Percentiles rank a stretch among this genome's conserved stretches.
phyloP scores from a whole-genome alignment of 2,329 filamentous ascomycete genomes.

The Waltergamsia citrina region DNA sequence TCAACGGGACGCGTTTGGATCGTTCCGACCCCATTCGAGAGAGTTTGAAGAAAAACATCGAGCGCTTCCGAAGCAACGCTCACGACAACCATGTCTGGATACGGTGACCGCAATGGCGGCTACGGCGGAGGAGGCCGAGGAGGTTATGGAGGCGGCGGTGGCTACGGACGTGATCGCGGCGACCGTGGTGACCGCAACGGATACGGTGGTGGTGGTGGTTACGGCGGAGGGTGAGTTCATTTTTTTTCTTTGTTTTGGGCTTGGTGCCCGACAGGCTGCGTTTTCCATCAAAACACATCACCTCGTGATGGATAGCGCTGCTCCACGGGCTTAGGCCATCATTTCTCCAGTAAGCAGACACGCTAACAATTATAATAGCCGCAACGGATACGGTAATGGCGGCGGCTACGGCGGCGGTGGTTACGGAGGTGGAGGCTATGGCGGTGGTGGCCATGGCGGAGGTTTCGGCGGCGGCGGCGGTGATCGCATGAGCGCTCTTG shows the following conservation, averaged over 20 bases:
- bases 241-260: conserved; percentile 6
- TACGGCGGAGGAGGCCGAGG: conserved; percentile 18
- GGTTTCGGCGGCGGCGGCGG: conserved; percentile 57
- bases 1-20: too few species aligned
- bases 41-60: not conserved
- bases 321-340: not conserved
- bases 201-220: conserved; percentile 22
- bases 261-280: conserved; percentile 1
- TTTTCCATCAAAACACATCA: not conserved
- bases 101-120: conserved; percentile 24
- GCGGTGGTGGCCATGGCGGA: conserved; percentile 24
- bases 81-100: conserved; percentile 32
- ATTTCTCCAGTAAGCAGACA: conserved; percentile 5
- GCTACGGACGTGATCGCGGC: conserved; percentile 30
- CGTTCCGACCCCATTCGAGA: too few species aligned
- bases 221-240: conserved; percentile 27
- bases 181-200: conserved; percentile 37
- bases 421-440: conserved; percentile 27
- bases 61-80: conserved; percentile 13
- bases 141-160: conserved; percentile 18
- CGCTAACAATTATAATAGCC: conserved; percentile 32
- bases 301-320: not conserved
- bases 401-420: conserved; percentile 20
- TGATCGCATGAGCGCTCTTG: conserved; percentile 90
- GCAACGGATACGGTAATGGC: conserved; percentile 31